A percentile compares a stretch with the other conserved stretches of the same genome.
Evolutionary conservation across 2,329 filamentous ascomycete genomes (phyloP).

Genomic region (Aspergillus puulaauensis): DNA sequence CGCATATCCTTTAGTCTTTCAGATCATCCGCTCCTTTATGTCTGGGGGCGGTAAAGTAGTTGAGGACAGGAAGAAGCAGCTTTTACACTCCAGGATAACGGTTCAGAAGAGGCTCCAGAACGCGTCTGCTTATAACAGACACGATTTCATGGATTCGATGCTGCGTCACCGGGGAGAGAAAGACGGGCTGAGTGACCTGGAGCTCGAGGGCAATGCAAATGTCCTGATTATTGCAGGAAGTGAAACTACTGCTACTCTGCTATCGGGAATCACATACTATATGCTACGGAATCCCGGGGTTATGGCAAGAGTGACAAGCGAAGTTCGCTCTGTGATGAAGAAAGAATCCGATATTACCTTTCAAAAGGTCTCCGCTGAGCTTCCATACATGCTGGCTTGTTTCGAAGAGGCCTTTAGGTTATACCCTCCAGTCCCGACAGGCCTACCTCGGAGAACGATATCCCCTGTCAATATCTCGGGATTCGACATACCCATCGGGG

Average conservation of each 20-base stretch:
- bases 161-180: constrained; percentile 10
- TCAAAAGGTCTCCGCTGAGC: not conserved
- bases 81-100: not conserved
- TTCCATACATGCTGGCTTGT: constrained; percentile 45
- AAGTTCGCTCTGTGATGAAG: constrained; percentile 37
- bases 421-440: constrained; percentile 46
- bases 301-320: constrained; percentile 39
- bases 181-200: not conserved
- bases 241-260: constrained; percentile 52
- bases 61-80: not conserved
- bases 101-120: not conserved
- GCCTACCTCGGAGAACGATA: constrained; percentile 37
- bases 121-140: not conserved
- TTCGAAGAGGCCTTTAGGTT: constrained; percentile 48
- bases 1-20: not conserved
- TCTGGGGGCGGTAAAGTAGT: not conserved
- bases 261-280: constrained; percentile 42
- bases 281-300: constrained; percentile 40
- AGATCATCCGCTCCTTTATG: not conserved
- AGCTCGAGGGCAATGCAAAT: constrained; percentile 18
- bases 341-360: constrained; percentile 14
- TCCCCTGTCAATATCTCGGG: constrained; percentile 36
- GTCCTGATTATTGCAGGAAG: constrained; percentile 48
- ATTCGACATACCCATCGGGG: constrained; percentile 9
- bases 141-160: constrained; percentile 14